Evolutionary conservation across 208 protist species (phyloP).

Genomic region (Trypanosoma lewisi): DNA sequence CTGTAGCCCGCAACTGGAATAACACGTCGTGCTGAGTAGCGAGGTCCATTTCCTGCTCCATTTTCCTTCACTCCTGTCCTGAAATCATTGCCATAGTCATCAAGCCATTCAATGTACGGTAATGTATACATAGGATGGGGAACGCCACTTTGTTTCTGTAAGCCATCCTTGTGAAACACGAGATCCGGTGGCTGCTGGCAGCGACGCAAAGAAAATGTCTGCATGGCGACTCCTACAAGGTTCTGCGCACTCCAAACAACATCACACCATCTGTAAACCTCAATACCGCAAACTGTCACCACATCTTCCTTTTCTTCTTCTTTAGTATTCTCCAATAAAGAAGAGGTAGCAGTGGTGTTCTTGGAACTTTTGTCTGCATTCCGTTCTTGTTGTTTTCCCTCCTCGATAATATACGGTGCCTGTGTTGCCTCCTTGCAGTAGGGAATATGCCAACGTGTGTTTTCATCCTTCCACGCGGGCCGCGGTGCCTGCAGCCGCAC

Average conservation of each 20-base stretch:
- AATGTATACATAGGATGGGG: conserved; percentile 26
- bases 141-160: conserved; percentile 26
- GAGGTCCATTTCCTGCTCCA: not conserved
- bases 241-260: conserved; percentile 70
- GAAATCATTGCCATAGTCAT: conserved; percentile 4
- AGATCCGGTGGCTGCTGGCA: conserved; percentile 69
- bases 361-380: no score
- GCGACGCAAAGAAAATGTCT: conserved; percentile 79
- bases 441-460: conserved; percentile 47
- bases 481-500: conserved; percentile 61
- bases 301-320: conserved; percentile 15
- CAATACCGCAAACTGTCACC: conserved; percentile 58
- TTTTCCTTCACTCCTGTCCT: not conserved
- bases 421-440: conserved; percentile 36
- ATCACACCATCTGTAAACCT: conserved; percentile 64
- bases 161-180: conserved; percentile 49
- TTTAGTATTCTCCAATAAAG: not conserved
- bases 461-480: conserved; percentile 65
- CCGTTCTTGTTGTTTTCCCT: not conserved
- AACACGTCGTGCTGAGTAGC: conserved; percentile 25
- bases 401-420: conserved; percentile 33
- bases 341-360: not conserved
- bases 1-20: conserved; percentile 67
- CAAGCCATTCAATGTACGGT: conserved; percentile 36
- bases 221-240: conserved; percentile 47